Base-by-base conservation (phyloP, 2,329 filamentous ascomycete species). In the Ophiostoma himal-ulmi region DNA sequence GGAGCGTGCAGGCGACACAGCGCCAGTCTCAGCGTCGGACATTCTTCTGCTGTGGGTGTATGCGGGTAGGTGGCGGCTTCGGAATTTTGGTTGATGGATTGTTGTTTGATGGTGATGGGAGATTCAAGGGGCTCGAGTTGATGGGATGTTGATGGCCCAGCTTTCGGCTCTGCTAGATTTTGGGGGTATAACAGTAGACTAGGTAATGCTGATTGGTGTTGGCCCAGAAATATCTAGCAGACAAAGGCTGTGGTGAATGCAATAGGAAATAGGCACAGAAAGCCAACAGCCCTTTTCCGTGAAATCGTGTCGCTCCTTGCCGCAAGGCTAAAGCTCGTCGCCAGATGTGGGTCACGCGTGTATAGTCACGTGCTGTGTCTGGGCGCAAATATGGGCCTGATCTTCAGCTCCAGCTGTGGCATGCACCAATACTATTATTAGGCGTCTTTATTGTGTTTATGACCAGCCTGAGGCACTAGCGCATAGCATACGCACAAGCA, bases 1-100 rank as follows among this genome's bases (percentile, higher is more conserved):
- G 48, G 78, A 76, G 36, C 26, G 65, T 30, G 54, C 64, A 5
- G 60, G 36, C 30, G 30, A 65, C 11, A 62, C 62, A 36, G 72
- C 68, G 22, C 41, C 48, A 39, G 36, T 65, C 17, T 67, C 67
- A 14, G 37, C 44, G 67, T 71, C 70, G 20, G 69, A 57, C 70
- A 71, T 71, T 14, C 37, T 52, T 10, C 11, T 3, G 39, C 11
- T 3, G 39, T 44, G 62, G 30, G 22, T 36, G 26, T 26, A 26
- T 22, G 11, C 7, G 11, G 3, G 57, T 20, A 14, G 22, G 14
- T 34, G 26, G 4, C 44, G 17, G 44, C 14, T 20, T 67, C 34
- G 17, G 44, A 13, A 11, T 26, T 34, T 14, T 69, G 22, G 17
- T 17, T 17, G 48, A 52, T 52, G 48, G 5, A 52, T 37, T 10